Evolutionary conservation across 371 early-diverging fungal species (phyloP), one percentile per base, ranked within the genome.

Genomic region (Mucor sp.): DNA sequence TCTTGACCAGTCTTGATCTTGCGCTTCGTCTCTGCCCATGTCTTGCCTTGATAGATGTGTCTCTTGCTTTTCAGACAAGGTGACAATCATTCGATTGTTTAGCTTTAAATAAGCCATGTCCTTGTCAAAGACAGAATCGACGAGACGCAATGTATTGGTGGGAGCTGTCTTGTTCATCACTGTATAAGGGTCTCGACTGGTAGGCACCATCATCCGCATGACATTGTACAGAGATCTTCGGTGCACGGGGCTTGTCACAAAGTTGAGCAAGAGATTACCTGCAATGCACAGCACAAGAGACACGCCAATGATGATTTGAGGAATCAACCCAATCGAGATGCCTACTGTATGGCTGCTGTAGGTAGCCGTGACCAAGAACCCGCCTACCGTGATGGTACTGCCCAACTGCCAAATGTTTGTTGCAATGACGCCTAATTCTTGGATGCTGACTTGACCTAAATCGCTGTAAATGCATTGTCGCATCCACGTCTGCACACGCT

Each of bases 1-100:
- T 33, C 44, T 60, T 48, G 67, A 67, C 67, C 67, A 67, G 25
- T 53, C 37, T 55, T 67, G 67, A 4, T 55, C 17, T 15, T 67
- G 61, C n/a, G 28, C 53, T 35, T 32, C 35, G 53, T 33, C 14
- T 23, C 27, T 39, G 19, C 50, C 39, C 12, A 37, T 47, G 30
- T 58, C 58, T 8, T 53, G 39, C 1, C 23, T 2, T 8, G 66
- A 30, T 48, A 25, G 35, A 11, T 6, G 44, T 41, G 30, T 35
- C 25, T 65, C 66, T 4, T 63, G 55, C 5, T 23, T 23, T 28
- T 68, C 68, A 6, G 58, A 33, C 19, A 62, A 5, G 0, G 68
- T 44, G 1, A 58, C 63, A 15, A 68, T 57, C 14, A 68, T 17
- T 14, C 44, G 41, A 28, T 62, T 47, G 35, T 68, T 58, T 3